Evolutionary conservation across 1,139 yeast genomes (phyloP), one percentile per base, ranked within the genome.

Genomic region (Pichia sp.): DNA sequence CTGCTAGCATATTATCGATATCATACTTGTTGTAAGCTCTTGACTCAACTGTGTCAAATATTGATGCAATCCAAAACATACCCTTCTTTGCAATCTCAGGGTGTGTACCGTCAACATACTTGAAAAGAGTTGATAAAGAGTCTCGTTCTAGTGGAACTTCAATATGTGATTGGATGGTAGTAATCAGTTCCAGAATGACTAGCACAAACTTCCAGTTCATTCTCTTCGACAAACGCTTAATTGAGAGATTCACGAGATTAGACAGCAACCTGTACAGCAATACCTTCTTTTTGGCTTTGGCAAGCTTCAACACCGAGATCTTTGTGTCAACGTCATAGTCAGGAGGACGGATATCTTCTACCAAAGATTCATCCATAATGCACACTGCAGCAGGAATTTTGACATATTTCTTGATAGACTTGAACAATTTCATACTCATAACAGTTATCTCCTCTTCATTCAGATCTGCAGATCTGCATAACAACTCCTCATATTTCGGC

Each of bases 191-290:
- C 34, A 84, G 56, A 37, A 77, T 72, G 24, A 77, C 62, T 12
- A 73, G 62, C 6, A 77, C 67, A 6, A 73, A 63, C 48, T 78
- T 83, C 97, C 97, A 88, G 45, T 82, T 86, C 2, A 67, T 54
- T 16, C 66, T 62, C 0, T 52, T 42, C 27, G 53, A 47, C 29
- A 51, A 38, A 39, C 63, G 60, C 11, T 48, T 42, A 16, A 77
- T 46, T 8, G 78, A 61, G n/a, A 53, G 50, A 3, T 60, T 60
- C 39, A 76, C 74, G 5, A 80, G 51, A 20, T 58, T 60, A 4
- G 53, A 53, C 23, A 80, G 47, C 29, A 66, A 56, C 1, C 64
- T 63, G 19, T 65, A 48, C 41, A 72, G 71, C 1, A 58, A 31
- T 18, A 55, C 56, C 40, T 80, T 64, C 51, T 80, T 81, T 39